These are phyloP conservation scores for Tolypocladium endophyticum DNA, from an alignment of 2,329 filamentous ascomycete species.

Conservation along the genomic window DNA sequence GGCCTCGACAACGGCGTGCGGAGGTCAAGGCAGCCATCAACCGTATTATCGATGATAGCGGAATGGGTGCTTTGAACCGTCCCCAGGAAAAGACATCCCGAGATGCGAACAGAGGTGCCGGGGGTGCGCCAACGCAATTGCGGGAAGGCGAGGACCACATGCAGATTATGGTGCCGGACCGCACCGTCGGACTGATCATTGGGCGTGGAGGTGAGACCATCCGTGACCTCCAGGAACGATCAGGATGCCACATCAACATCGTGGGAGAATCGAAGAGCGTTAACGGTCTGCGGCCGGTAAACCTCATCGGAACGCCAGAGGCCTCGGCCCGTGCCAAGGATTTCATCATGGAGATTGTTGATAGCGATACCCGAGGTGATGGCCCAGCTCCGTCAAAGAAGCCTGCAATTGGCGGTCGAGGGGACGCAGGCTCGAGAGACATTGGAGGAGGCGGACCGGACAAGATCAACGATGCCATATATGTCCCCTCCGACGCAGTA, in stretches of 20 bases:
- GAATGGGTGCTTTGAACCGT: constrained; percentile 38
- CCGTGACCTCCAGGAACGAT: constrained; percentile 80
- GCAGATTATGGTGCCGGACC: constrained; percentile 91
- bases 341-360: constrained; percentile 85
- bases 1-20: constrained; percentile 57
- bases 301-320: constrained; percentile 70
- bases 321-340: constrained; percentile 73
- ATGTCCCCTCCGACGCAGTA: constrained; percentile 81
- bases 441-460: constrained; percentile 32
- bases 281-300: constrained; percentile 80
- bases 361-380: constrained; percentile 67
- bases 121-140: constrained; percentile 30
- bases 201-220: constrained; percentile 91
- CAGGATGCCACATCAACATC: constrained; percentile 92
- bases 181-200: constrained; percentile 86
- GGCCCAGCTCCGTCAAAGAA: constrained; percentile 20
- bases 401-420: constrained; percentile 16
- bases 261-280: constrained; percentile 88
- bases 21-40: constrained; percentile 77
- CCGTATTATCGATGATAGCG: constrained; percentile 73
- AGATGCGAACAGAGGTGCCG: constrained; percentile 24
- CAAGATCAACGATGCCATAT: constrained; percentile 74
- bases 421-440: constrained; percentile 20
- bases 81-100: constrained; percentile 27
- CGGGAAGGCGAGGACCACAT: constrained; percentile 76